Conservation (phyloP, 208 protist genomes). For the Blastocrithidia nonstop region DNA sequence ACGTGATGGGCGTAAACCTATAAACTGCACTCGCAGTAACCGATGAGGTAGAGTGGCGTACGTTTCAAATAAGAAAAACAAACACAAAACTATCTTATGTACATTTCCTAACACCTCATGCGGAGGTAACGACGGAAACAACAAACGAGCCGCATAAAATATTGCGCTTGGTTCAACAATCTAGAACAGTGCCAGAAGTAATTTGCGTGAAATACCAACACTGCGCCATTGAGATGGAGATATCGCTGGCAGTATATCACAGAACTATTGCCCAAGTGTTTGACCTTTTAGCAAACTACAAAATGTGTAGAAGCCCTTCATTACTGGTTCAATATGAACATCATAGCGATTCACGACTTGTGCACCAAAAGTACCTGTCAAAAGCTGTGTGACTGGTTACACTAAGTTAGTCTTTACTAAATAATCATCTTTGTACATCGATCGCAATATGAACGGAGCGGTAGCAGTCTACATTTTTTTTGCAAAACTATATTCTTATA, state of each 20-base stretch:
- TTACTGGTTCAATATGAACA: constrained; percentile 21
- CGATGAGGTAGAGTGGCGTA: constrained; percentile 64
- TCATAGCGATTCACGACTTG: constrained; percentile 71
- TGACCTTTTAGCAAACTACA: constrained; percentile 43
- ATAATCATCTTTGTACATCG: constrained; percentile 76
- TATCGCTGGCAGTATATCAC: constrained; percentile 54
- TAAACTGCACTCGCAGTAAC: constrained; percentile 32
- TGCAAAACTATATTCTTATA: background rate
- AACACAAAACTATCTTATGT: constrained; percentile 18
- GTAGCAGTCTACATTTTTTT: constrained; percentile 56
- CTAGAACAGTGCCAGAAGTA: constrained; percentile 42
- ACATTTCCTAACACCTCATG: constrained; percentile 51
- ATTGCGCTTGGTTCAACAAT: constrained; percentile 30
- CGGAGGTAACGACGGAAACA: constrained; percentile 38
- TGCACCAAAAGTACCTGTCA: constrained; percentile 52
- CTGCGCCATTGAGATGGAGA: constrained; percentile 11
- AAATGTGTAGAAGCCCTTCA: constrained; percentile 49
- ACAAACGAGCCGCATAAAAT: constrained; percentile 22
- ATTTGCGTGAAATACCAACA: constrained; percentile 23
- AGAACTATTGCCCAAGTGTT: constrained; percentile 81
- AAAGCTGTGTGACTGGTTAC: constrained; percentile 42
- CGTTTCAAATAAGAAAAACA: constrained; percentile 69
- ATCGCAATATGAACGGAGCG: constrained; percentile 67
- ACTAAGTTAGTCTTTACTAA: constrained; percentile 39
- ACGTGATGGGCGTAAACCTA: constrained; percentile 55